Percentiles rank a stretch among this genome's conserved stretches.
phyloP scores from a whole-genome alignment of 257 asterid genomes.

The Verbascum thapsus region DNA sequence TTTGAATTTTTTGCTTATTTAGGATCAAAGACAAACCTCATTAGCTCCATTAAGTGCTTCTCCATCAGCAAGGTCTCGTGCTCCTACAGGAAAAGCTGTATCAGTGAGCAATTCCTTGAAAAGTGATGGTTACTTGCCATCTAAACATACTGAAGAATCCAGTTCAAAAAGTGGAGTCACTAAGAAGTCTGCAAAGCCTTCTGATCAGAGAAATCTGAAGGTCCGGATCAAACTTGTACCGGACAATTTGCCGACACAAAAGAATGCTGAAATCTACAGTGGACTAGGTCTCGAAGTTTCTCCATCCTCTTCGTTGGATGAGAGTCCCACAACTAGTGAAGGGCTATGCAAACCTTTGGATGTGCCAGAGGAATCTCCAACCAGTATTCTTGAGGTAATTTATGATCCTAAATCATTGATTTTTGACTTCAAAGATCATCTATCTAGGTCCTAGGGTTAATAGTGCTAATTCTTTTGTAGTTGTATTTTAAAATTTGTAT shows the following conservation, averaged over 20 bases:
- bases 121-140: constrained; percentile 36
- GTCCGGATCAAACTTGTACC: constrained; percentile 88
- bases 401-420: constrained; percentile 31
- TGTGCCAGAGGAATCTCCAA: constrained; percentile 73
- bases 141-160: constrained; percentile 51
- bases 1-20: constrained; percentile 40
- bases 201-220: constrained; percentile 73
- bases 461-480: constrained; percentile 21
- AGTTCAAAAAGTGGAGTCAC: constrained; percentile 44
- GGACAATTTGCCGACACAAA: constrained; percentile 63
- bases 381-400: constrained; percentile 89
- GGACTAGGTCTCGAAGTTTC: constrained; percentile 94
- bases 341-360: constrained; percentile 46
- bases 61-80: constrained; percentile 52
- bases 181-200: constrained; percentile 44
- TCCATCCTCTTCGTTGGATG: constrained; percentile 87
- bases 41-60: constrained; percentile 55
- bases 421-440: constrained; percentile 11
- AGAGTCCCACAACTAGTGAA: constrained; percentile 64
- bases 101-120: constrained; percentile 41
- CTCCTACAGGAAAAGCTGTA: constrained; percentile 51
- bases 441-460: no score
- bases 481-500: constrained; percentile 22
- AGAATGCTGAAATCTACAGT: constrained; percentile 85
- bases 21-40: constrained; percentile 67